These are phyloP conservation scores for Phytophthora sansomeana DNA, from an alignment of 352 stramenopile species.

Conservation along the genomic window DNA sequence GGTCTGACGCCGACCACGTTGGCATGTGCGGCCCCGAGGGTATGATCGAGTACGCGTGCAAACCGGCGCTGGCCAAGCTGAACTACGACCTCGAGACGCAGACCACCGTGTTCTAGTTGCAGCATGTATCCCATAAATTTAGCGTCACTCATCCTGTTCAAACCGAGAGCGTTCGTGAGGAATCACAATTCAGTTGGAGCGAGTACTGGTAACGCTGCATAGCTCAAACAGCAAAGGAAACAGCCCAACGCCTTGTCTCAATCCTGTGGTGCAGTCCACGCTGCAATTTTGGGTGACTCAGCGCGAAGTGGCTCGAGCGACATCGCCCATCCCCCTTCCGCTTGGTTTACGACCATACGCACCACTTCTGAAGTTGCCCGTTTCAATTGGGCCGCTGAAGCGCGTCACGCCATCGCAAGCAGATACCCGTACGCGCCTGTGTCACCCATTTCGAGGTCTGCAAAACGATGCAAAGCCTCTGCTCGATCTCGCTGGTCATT, in stretches of 20 bases:
- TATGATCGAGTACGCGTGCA: slow-evolving; percentile 95
- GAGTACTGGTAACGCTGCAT: background rate
- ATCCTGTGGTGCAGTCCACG: slow-evolving; percentile 12
- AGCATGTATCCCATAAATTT: slow-evolving; percentile 4
- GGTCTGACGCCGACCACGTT: slow-evolving; percentile 67
- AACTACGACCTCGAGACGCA: slow-evolving; percentile 86
- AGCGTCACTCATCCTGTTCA: slow-evolving; percentile 5
- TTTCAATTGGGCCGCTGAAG: slow-evolving; percentile 30
- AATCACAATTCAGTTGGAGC: no score
- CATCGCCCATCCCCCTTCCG: slow-evolving; percentile 17
- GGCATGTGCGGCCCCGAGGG: slow-evolving; percentile 94
- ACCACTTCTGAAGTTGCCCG: slow-evolving; percentile 22
- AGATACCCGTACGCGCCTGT: background rate
- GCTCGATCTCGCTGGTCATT: slow-evolving; percentile 17
- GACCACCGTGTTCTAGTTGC: slow-evolving; percentile 50
- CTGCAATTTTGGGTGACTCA: slow-evolving; percentile 36
- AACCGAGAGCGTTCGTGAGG: slow-evolving; percentile 4
- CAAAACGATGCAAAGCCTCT: background rate
- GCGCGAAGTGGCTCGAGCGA: background rate
- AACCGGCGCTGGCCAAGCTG: slow-evolving; percentile 87
- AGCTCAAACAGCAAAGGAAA: slow-evolving; percentile 1
- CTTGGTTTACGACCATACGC: slow-evolving; percentile 20
- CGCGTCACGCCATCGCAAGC: slow-evolving; percentile 35
- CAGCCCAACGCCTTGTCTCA: slow-evolving; percentile 9
- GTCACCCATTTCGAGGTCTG: slow-evolving; percentile 6